Conservation (phyloP, 1,284 basidiomycete species). For the Cryptococcus hybrid region DNA sequence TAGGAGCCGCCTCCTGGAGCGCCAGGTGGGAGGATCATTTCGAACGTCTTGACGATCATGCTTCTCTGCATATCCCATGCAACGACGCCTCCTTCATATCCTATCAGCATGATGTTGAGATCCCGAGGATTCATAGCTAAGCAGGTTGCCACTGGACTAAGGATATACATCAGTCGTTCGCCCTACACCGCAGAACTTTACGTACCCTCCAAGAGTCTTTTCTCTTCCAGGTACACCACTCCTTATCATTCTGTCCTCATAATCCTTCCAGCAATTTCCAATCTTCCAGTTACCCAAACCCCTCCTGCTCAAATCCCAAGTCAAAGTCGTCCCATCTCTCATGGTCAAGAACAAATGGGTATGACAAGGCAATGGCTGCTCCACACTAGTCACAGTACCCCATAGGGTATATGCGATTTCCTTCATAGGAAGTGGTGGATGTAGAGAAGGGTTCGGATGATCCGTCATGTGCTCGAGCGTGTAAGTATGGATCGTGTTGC, state of each 20-base stretch:
- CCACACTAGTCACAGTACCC: constrained; percentile 35
- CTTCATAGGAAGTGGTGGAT: constrained; percentile 35
- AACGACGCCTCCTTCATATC: constrained; percentile 75
- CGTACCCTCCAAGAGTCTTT: constrained; percentile 50
- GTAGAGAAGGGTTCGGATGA: constrained; percentile 24
- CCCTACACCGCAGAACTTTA: not conserved
- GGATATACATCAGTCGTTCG: too few relatives aligned
- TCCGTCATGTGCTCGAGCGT: constrained; percentile 37
- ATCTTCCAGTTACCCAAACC: constrained; percentile 63
- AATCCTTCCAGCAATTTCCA: constrained; percentile 74
- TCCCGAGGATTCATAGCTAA: constrained; percentile 73
- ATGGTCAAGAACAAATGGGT: constrained; percentile 47
- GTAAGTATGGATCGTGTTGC: constrained; percentile 41
- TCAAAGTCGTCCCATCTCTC: constrained; percentile 51
- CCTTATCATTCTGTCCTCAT: constrained; percentile 63
- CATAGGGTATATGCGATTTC: constrained; percentile 32
- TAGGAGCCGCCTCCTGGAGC: constrained; percentile 76
- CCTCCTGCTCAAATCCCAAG: constrained; percentile 67
- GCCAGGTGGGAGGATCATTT: constrained; percentile 67
- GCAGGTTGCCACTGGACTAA: constrained; percentile 61
- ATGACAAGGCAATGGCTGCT: constrained; percentile 41
- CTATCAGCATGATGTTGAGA: constrained; percentile 74
- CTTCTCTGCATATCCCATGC: constrained; percentile 69
- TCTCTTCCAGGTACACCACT: constrained; percentile 58
- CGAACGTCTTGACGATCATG: constrained; percentile 63